Conservation (phyloP, 345 rosid genomes). For the Hypericum perforatum region DNA sequence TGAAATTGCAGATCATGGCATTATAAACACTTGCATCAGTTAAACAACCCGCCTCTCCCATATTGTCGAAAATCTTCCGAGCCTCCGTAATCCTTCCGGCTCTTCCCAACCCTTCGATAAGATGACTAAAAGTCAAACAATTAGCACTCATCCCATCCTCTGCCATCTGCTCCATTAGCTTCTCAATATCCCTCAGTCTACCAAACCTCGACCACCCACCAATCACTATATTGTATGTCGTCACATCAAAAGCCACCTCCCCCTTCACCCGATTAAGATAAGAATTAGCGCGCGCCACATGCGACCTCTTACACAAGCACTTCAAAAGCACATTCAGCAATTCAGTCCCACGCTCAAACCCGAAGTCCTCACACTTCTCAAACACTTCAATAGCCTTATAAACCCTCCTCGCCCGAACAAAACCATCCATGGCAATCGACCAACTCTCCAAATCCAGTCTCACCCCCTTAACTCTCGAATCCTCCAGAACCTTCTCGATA, state of each 20-base stretch:
- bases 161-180: conserved; percentile 50
- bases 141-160: conserved; percentile 44
- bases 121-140: conserved; percentile 43
- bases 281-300: conserved; percentile 57
- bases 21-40: conserved; percentile 50
- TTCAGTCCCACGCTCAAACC: conserved; percentile 39
- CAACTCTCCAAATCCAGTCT: conserved; percentile 36
- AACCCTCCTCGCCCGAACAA: conserved; percentile 39
- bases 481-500: conserved; percentile 36
- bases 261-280: conserved; percentile 44
- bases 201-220: conserved; percentile 80
- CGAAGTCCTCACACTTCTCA: conserved; percentile 38
- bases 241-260: conserved; percentile 32
- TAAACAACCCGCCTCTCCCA: conserved; percentile 38
- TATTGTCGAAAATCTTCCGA: conserved; percentile 40
- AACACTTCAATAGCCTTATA: conserved; percentile 45
- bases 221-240: conserved; percentile 49
- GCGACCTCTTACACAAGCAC: conserved; percentile 58
- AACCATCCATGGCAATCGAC: conserved; percentile 47
- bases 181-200: conserved; percentile 44
- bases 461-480: conserved; percentile 30
- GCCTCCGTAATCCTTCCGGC: conserved; percentile 58
- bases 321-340: conserved; percentile 56
- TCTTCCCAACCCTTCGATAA: conserved; percentile 76
- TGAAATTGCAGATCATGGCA: conserved; percentile 66